Evolutionary conservation across 257 asterid genomes (phyloP).

Genomic region (Solanum appendiculatum): DNA sequence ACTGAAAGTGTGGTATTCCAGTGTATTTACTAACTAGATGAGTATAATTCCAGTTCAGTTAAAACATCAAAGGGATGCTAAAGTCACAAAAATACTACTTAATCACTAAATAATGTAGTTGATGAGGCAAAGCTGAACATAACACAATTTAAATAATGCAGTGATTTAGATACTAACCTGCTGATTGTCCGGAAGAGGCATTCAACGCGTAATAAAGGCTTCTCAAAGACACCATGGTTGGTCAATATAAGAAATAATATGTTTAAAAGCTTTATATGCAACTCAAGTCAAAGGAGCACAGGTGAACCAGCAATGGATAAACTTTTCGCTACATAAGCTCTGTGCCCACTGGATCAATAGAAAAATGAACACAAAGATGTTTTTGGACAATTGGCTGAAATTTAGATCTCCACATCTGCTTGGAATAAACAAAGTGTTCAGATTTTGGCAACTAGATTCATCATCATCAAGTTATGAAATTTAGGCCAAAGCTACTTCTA

Average conservation of each 20-base stretch:
- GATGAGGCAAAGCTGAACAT: neutral
- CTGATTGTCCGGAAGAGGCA: neutral
- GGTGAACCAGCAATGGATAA: neutral
- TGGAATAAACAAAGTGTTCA: neutral
- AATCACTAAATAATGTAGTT: neutral
- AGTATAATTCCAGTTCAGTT: neutral
- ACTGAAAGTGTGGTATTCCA: neutral
- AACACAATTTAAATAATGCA: neutral
- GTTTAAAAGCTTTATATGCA: neutral
- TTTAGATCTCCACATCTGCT: slow-evolving; percentile 54
- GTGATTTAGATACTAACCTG: neutral
- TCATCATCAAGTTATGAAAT: neutral
- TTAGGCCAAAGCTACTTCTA: neutral
- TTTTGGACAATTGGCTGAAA: slow-evolving; percentile 39
- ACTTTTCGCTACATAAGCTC: slow-evolving; percentile 62
- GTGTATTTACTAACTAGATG: neutral
- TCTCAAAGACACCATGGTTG: neutral
- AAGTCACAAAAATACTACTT: neutral
- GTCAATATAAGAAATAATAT: neutral
- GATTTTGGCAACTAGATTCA: neutral
- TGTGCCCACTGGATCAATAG: slow-evolving; percentile 60
- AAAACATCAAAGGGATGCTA: neutral
- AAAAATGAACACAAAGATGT: slow-evolving; percentile 33
- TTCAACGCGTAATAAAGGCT: neutral
- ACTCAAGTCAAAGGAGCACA: neutral